Percentiles rank a stretch among this genome's conserved stretches.
Evolutionary conservation across 23 red algal species (phyloP).

Genomic region (Agarophyton chilense): DNA sequence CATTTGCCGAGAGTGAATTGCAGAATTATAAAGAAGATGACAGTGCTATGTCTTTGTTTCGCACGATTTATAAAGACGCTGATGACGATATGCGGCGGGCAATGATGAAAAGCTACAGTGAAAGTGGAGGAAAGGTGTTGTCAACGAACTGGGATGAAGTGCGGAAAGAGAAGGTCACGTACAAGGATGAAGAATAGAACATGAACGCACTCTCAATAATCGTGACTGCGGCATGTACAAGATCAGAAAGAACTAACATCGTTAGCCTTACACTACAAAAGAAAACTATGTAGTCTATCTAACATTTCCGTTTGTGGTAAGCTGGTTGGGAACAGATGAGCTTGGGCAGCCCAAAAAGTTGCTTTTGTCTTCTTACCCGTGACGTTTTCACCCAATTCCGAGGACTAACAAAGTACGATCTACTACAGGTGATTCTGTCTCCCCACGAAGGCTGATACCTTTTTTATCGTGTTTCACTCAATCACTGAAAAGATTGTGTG

Average conservation of each 20-base stretch:
- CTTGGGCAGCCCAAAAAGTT: too few relatives aligned
- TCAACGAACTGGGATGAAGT: slow-evolving; percentile 90
- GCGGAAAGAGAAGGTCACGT: slow-evolving; percentile 61
- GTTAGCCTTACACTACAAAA: not conserved
- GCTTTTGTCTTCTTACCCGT: too few relatives aligned
- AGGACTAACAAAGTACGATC: too few relatives aligned
- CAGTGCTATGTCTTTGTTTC: slow-evolving; percentile 80
- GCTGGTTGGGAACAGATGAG: too few relatives aligned
- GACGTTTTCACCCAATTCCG: too few relatives aligned
- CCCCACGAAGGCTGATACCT: too few relatives aligned
- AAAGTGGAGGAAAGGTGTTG: slow-evolving; percentile 82
- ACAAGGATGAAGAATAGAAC: slow-evolving; percentile 67
- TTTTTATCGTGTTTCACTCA: too few relatives aligned
- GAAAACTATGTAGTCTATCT: too few relatives aligned
- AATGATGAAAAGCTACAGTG: slow-evolving; percentile 87
- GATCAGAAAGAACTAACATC: not conserved
- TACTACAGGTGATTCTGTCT: too few relatives aligned
- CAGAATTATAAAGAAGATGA: slow-evolving; percentile 74
- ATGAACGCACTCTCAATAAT: not conserved
- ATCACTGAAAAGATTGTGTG: too few relatives aligned
- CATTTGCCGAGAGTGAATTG: slow-evolving; percentile 48
- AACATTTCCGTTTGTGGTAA: too few relatives aligned
- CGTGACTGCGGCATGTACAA: not conserved
- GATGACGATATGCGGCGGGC: slow-evolving; percentile 88
- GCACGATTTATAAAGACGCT: slow-evolving; percentile 79